Conservation (phyloP, 163 green algal genomes). For the Chlorella variabilis region DNA sequence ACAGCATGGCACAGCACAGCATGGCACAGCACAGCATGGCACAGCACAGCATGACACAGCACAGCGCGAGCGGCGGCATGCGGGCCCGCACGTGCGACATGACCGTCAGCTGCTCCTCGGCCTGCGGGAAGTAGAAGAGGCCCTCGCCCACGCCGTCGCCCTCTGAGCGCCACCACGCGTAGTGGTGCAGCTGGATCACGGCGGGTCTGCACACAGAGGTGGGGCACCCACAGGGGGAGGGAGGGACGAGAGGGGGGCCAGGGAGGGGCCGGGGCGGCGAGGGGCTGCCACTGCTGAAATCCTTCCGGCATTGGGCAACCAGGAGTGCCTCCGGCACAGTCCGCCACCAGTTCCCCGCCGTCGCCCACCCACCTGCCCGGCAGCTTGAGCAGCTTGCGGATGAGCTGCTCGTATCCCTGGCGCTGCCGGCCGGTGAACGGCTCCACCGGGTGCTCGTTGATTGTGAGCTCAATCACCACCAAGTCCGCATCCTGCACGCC, state of each 20-base stretch:
- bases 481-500: conserved; percentile 13
- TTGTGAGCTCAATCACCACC: conserved; percentile 5
- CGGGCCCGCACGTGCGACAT: too few relatives aligned
- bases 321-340: too few relatives aligned
- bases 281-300: too few relatives aligned
- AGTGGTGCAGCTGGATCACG: conserved; percentile 15
- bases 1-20: too few relatives aligned
- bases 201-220: neutral
- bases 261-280: too few relatives aligned
- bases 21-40: too few relatives aligned
- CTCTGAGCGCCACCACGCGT: conserved; percentile 13
- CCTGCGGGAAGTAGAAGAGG: conserved; percentile 16
- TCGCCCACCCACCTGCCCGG: neutral
- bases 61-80: too few relatives aligned
- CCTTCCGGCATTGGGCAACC: too few relatives aligned
- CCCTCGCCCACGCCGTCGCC: neutral
- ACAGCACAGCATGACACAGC: too few relatives aligned
- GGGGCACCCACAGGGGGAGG: neutral
- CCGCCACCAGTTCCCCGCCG: too few relatives aligned
- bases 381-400: conserved; percentile 30
- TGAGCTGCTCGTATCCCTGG: conserved; percentile 24
- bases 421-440: neutral
- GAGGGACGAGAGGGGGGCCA: neutral
- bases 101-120: too few relatives aligned
- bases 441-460: conserved; percentile 1